Conservation (phyloP, 805 yeast species). For the Kodamaea kaohsiungensis region DNA sequence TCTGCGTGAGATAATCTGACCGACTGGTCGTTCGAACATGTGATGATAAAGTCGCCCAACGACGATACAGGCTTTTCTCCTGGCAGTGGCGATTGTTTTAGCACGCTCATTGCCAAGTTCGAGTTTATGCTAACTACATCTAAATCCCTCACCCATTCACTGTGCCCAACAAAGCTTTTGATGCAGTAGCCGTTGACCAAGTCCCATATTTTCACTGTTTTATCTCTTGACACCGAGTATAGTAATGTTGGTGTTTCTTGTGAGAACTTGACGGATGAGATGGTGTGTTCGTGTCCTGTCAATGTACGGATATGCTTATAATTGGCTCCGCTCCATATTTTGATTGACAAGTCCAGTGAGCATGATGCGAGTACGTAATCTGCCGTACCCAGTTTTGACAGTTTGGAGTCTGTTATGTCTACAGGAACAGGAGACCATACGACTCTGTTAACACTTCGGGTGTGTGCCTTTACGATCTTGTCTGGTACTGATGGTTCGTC, state of each 20-base stretch:
- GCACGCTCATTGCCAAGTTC: slow-evolving; percentile 15
- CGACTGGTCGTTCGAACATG: slow-evolving; percentile 80
- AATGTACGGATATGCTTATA: slow-evolving; percentile 61
- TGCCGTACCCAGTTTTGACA: neutral
- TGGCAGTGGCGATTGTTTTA: slow-evolving; percentile 1
- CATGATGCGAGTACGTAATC: slow-evolving; percentile 47
- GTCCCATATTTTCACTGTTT: slow-evolving; percentile 65
- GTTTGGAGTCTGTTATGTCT: slow-evolving; percentile 23
- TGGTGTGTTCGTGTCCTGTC: slow-evolving; percentile 85
- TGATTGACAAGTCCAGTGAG: slow-evolving; percentile 56
- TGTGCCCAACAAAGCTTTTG: slow-evolving; percentile 71
- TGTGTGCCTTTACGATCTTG: slow-evolving; percentile 69
- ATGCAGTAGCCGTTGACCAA: slow-evolving; percentile 65
- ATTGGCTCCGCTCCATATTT: slow-evolving; percentile 66
- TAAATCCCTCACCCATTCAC: slow-evolving; percentile 82
- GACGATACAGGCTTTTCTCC: slow-evolving; percentile 20
- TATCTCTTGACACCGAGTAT: slow-evolving; percentile 66
- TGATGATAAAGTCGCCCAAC: slow-evolving; percentile 58
- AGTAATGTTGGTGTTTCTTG: slow-evolving; percentile 45
- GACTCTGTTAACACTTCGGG: slow-evolving; percentile 62
- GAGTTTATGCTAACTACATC: slow-evolving; percentile 35
- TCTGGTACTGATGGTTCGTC: slow-evolving; percentile 62
- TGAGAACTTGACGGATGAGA: slow-evolving; percentile 62
- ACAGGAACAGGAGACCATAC: slow-evolving; percentile 50
- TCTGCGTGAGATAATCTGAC: slow-evolving; percentile 65